These are phyloP conservation scores for Phialophora macrospora DNA, from an alignment of 2,329 filamentous ascomycete genomes.

Conservation along the genomic window DNA sequence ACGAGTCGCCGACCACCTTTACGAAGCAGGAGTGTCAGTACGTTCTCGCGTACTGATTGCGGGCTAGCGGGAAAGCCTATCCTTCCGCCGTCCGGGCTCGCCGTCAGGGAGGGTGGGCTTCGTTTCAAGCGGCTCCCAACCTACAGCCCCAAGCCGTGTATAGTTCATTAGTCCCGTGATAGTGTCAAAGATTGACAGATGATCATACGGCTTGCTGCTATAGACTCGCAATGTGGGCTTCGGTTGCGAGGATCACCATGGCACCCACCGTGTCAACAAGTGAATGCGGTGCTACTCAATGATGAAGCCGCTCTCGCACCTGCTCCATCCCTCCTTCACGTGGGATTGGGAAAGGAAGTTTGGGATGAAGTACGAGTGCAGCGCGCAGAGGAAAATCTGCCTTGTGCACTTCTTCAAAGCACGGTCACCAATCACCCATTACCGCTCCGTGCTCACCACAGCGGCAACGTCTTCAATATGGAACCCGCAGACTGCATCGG, in stretches of 20 bases:
- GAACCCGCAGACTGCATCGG: not conserved
- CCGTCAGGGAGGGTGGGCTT: not conserved
- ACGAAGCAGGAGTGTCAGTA: constrained; percentile 3
- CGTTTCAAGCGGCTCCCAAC: constrained; percentile 3
- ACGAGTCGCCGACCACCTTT: constrained; percentile 13
- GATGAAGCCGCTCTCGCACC: not conserved
- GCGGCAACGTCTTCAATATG: not conserved
- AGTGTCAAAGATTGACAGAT: not conserved
- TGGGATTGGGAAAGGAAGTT: not conserved
- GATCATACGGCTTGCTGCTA: not conserved
- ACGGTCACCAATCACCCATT: not conserved
- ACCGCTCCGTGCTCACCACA: not conserved
- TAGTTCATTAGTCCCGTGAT: not conserved
- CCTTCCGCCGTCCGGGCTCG: not conserved
- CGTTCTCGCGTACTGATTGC: not conserved
- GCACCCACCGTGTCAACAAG: not conserved
- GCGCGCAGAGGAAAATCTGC: not conserved
- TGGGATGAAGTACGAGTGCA: not conserved
- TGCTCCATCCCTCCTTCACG: not conserved
- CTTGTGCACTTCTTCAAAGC: not conserved
- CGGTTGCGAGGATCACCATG: not conserved
- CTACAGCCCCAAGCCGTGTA: not conserved
- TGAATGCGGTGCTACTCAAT: not conserved
- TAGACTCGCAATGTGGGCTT: not conserved
- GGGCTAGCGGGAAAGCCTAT: not conserved